Evolutionary conservation across 2,329 filamentous ascomycete genomes (phyloP).

Genomic region (Verticillium isaacii): DNA sequence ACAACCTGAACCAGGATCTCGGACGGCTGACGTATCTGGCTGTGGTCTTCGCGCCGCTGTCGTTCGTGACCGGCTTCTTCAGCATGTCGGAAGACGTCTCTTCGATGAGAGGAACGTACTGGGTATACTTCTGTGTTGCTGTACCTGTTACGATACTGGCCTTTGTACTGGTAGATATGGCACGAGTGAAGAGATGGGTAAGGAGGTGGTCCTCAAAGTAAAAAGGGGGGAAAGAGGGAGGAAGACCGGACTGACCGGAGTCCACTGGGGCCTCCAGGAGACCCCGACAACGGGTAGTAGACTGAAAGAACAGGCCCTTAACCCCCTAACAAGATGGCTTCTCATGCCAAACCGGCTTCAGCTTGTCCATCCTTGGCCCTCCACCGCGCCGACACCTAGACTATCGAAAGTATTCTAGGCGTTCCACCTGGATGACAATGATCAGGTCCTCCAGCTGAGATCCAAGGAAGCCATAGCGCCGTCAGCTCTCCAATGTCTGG

Average conservation of each 20-base stretch:
- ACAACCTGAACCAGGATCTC: conserved; percentile 23
- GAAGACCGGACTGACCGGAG: neutral
- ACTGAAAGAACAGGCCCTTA: neutral
- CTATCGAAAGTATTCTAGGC: neutral
- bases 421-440: neutral
- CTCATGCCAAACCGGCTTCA: neutral
- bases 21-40: conserved; percentile 25
- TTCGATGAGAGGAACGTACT: conserved; percentile 14
- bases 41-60: conserved; percentile 26
- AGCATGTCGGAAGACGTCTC: conserved; percentile 22
- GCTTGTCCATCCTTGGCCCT: neutral
- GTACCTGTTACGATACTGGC: conserved; percentile 16
- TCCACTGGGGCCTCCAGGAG: neutral
- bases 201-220: neutral
- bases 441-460: neutral
- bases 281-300: neutral
- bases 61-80: conserved; percentile 21
- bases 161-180: neutral
- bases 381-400: neutral
- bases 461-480: neutral
- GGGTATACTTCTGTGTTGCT: conserved; percentile 14
- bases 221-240: neutral
- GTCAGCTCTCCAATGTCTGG: neutral
- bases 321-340: neutral
- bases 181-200: neutral